Evolutionary conservation across 768 basidiomycete species (phyloP), one percentile per base, ranked within the genome.

Genomic region (Suillus discolor): DNA sequence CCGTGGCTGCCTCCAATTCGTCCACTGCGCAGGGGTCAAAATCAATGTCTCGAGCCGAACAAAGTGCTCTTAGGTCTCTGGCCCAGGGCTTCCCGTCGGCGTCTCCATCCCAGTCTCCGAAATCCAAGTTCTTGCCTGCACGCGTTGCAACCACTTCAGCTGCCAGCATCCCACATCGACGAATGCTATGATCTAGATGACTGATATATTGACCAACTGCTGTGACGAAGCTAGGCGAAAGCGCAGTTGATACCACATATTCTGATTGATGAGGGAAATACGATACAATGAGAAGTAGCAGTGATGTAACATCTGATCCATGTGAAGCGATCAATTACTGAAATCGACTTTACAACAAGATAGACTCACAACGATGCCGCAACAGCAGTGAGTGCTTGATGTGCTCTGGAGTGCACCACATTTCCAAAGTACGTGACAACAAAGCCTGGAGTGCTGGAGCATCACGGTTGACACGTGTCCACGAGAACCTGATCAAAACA

Each of bases 131-230:
- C 73, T 91, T 91, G 7, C 87, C 84, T 16, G 82, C 81, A 34
- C 81, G 79, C 6, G 80, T 79, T 1, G 94, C 92, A 11, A 91
- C 83, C 20, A 90, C 80, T 77, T 99, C 97, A 0, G 93, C 97
- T 0, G 87, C 88, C 41, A 98, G 84, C 95, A 99, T 97, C 4
- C 97, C 97, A 69, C 94, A 92, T 31, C 89, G 84, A 4, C 97
- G 89, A 23, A 97, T 84, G 4, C 88, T 82, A 1, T 81, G 77
- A 62, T 97, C 94, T 7, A 89, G 78, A 75, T 97, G 94, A 1
- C 83, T 83, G 54, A 99, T 87, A 72, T 97, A 98, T 6, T 78
- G 76, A 7, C 89, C 85, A 55, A 97, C 82, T 15, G 87, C 87
- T 25, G 80, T 78, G 67, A 98, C 83, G 72, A 98, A 90, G 1